Evolutionary conservation across 257 asterid genomes (phyloP).

Genomic region (Solanum arcanum): DNA sequence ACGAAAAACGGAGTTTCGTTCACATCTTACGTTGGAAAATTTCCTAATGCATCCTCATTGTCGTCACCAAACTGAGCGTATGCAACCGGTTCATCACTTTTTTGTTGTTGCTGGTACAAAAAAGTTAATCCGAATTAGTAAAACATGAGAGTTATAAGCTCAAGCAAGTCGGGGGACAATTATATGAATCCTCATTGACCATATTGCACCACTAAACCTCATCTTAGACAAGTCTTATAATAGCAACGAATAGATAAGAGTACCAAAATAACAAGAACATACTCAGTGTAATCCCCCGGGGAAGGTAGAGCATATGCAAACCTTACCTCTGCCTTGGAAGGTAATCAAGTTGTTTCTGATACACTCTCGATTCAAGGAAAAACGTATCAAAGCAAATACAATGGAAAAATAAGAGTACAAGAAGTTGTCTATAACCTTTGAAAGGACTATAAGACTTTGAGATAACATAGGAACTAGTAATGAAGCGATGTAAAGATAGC

Average conservation of each 20-base stretch:
- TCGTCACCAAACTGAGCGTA: conserved; percentile 42
- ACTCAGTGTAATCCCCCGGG: background rate
- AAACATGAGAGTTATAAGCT: background rate
- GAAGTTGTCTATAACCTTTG: background rate
- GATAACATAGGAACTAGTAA: background rate
- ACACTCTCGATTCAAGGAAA: accelerated
- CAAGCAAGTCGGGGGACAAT: background rate
- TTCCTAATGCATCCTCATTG: conserved; percentile 44
- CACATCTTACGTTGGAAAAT: conserved; percentile 38
- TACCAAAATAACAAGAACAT: too few relatives aligned
- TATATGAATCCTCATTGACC: background rate
- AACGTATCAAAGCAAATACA: background rate
- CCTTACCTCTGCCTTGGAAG: background rate
- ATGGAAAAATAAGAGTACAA: background rate
- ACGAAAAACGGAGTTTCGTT: background rate
- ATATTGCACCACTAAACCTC: background rate
- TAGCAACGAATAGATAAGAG: background rate
- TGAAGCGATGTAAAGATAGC: background rate
- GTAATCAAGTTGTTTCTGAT: background rate
- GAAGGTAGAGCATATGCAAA: background rate
- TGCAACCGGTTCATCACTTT: conserved; percentile 34
- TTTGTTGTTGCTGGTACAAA: conserved; percentile 28
- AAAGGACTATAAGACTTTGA: background rate
- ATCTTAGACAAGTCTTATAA: background rate
- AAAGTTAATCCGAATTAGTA: background rate